Base-by-base conservation (phyloP, 257 asterid species). In the Solanum medicagineum region DNA sequence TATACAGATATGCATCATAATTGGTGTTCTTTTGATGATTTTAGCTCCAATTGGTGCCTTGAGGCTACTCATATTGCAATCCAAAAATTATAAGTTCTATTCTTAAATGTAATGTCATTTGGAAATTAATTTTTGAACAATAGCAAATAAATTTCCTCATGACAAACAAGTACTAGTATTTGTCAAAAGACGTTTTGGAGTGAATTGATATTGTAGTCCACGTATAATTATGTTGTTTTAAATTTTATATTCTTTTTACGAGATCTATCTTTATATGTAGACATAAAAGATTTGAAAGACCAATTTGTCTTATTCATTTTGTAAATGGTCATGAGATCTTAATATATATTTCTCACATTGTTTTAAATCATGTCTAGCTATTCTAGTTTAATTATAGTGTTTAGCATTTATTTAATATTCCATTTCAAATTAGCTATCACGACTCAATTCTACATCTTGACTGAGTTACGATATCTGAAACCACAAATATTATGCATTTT, bases 31-130 rank as follows among this genome's bases (percentile, higher is more conserved):
- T 2, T 47, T 92, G 85, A 92, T 88, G 92, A n/a, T 91, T 22
- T 62, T 92, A 40, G 93, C 91, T 29, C 95, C 95, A 0, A 87
- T 92, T 6, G 95, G 95, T 53, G 93, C 88, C 7, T 81, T 92
- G 26, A 87, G 91, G n/a, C 85, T 63, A 81, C 85, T 92, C 22
- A 81, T 87, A 85, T 16, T 88, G 63, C 75, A 85, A 24, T 90
- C 90, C 26, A 85, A 13, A 81, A 26, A 1, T 88, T 91, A 89
- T 81, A 56, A 89, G 65, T 92, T 92, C 90, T 92, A 87, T 81
- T 90, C 93, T 70, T 91, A 85, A 86, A 68, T 42, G 22, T 32
- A 66, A 45, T 45, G 45, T 36, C 24, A 69, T 69, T 16, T 36
- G 22, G 20, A 40, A 69, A 69, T 14, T 32, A 32, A 32, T 66